A percentile compares a stretch with the other conserved stretches of the same genome.
Conservation (phyloP, 345 rosid genomes). For the Bruguiera sexangula region DNA sequence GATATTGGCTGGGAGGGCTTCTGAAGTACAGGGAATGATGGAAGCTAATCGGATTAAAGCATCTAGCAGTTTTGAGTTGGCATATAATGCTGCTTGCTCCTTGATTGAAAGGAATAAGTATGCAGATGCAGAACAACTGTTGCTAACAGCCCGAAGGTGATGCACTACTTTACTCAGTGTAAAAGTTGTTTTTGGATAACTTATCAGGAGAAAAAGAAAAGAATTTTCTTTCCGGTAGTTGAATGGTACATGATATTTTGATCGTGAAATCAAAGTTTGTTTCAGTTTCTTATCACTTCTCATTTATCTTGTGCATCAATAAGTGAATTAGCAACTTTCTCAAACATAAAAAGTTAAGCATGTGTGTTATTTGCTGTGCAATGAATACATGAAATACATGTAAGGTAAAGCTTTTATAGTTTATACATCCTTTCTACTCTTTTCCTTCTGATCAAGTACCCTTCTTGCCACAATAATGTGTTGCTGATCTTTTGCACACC, state of each 20-base stretch:
- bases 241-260: too few species aligned
- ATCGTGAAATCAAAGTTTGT: background rate
- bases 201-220: too few species aligned
- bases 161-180: conserved; percentile 2
- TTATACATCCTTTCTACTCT: background rate
- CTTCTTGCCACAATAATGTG: background rate
- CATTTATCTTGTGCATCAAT: background rate
- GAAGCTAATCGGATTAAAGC: conserved; percentile 66
- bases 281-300: background rate
- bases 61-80: conserved; percentile 75
- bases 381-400: background rate
- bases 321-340: background rate
- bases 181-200: background rate
- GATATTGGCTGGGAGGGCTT: conserved; percentile 67
- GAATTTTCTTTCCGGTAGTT: background rate
- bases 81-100: conserved; percentile 82
- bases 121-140: conserved; percentile 79
- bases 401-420: background rate
- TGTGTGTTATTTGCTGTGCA: background rate
- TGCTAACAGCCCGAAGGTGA: conserved; percentile 75
- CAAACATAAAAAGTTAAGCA: background rate
- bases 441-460: background rate
- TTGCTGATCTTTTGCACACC: background rate
- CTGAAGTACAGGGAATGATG: conserved; percentile 68
- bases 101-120: conserved; percentile 61